Percentiles rank a stretch among this genome's conserved stretches.
These are phyloP conservation scores for Macrocybe gigantea DNA, from an alignment of 768 basidiomycete genomes.

Conservation along the genomic window DNA sequence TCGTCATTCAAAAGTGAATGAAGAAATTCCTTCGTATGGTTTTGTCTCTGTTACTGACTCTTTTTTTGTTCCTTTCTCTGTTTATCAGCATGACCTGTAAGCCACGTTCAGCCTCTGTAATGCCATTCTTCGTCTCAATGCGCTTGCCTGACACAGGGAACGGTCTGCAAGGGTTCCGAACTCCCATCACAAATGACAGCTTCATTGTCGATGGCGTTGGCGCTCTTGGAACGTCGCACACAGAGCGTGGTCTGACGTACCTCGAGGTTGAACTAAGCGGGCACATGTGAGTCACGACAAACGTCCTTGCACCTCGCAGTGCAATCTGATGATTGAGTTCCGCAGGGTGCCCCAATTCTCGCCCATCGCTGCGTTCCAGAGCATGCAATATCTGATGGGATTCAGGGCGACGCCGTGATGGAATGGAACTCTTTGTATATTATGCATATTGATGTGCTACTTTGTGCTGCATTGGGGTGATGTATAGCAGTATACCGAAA, in stretches of 20 bases:
- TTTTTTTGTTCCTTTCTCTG: not conserved
- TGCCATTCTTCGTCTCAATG: not conserved
- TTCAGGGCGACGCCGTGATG: constrained; percentile 43
- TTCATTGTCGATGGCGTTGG: constrained; percentile 71
- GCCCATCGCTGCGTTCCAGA: constrained; percentile 51
- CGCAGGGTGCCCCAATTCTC: constrained; percentile 62
- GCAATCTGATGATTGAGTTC: constrained; percentile 1
- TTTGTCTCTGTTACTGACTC: not conserved
- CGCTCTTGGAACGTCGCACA: constrained; percentile 56
- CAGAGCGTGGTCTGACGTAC: constrained; percentile 64
- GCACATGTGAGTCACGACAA: constrained; percentile 48
- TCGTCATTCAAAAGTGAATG: constrained; percentile 59
- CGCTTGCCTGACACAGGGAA: constrained; percentile 33
- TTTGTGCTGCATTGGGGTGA: no score
- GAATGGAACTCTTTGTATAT: no score
- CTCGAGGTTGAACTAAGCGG: constrained; percentile 64
- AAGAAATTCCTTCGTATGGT: no score
- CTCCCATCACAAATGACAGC: constrained; percentile 56
- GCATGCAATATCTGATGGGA: constrained; percentile 65
- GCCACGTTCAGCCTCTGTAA: constrained; percentile 1
- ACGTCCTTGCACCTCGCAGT: not conserved
- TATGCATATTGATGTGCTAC: no score
- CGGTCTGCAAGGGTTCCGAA: constrained; percentile 69
- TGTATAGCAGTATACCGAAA: no score
- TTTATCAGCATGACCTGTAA: constrained; percentile 37